Evolutionary conservation across 305 asterid species (phyloP).

Genomic region (Fraxinus nigra): DNA sequence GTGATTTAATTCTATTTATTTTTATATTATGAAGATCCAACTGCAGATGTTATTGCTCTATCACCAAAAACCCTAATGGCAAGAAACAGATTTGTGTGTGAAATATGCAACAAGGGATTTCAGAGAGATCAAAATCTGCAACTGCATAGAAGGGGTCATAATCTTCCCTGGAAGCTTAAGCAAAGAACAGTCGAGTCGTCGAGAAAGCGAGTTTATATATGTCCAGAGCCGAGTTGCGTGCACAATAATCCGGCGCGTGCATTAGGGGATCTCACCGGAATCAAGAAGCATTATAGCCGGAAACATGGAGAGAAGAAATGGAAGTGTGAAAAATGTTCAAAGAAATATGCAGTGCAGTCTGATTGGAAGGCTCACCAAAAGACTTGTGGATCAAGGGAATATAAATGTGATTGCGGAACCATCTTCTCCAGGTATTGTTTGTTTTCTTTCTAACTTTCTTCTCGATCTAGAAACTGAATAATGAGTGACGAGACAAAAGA

Average conservation of each 20-base stretch:
- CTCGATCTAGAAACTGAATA: background rate
- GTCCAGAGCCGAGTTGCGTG: slow-evolving; percentile 77
- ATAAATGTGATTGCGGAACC: slow-evolving; percentile 86
- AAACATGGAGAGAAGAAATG: slow-evolving; percentile 92
- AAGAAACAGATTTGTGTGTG: slow-evolving; percentile 75
- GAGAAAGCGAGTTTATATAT: slow-evolving; percentile 68
- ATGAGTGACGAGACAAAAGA: too few species aligned
- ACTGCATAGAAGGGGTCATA: slow-evolving; percentile 76
- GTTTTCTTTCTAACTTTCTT: background rate
- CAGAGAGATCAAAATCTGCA: slow-evolving; percentile 85
- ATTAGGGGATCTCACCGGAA: slow-evolving; percentile 87
- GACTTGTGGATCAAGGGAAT: slow-evolving; percentile 84
- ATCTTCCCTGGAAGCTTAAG: slow-evolving; percentile 83
- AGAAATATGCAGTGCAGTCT: slow-evolving; percentile 81
- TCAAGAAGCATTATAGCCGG: slow-evolving; percentile 80
- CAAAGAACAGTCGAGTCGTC: slow-evolving; percentile 59
- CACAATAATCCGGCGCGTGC: slow-evolving; percentile 75
- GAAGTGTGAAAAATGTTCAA: slow-evolving; percentile 79
- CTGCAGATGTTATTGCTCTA: slow-evolving; percentile 77
- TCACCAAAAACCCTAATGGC: slow-evolving; percentile 85
- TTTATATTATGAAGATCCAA: slow-evolving; percentile 46
- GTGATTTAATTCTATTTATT: background rate
- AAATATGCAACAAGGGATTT: slow-evolving; percentile 80
- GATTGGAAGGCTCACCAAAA: slow-evolving; percentile 94
- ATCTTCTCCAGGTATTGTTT: slow-evolving; percentile 67